Percentiles rank a stretch among this genome's conserved stretches.
phyloP scores from a whole-genome alignment of 805 yeast species.

The Wickerhamomyces mucosus region DNA sequence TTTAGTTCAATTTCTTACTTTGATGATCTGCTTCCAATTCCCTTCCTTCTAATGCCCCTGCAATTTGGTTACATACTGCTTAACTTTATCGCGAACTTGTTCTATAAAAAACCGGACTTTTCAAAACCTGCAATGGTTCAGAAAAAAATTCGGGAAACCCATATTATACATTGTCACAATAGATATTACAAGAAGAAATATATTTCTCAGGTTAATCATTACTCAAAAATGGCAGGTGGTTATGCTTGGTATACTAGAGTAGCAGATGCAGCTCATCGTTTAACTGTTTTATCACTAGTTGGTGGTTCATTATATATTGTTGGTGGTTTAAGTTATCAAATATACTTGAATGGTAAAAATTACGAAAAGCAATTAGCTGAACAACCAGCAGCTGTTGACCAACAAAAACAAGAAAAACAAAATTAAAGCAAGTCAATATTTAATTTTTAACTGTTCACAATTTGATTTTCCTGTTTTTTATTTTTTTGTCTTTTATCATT shows the following conservation, averaged over 20 bases:
- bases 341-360: constrained; percentile 42
- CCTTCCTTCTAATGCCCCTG: too few relatives aligned
- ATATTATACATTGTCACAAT: too few relatives aligned
- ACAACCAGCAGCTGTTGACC: constrained; percentile 2
- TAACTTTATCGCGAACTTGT: too few relatives aligned
- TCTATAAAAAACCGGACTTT: too few relatives aligned
- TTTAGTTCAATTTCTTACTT: too few relatives aligned
- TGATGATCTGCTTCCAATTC: too few relatives aligned
- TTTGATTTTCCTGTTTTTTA: background rate
- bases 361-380: constrained; percentile 30
- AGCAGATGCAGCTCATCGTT: constrained; percentile 63
- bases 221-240: constrained; percentile 28
- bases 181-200: too few relatives aligned
- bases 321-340: constrained; percentile 41
- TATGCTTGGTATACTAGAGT: constrained; percentile 72
- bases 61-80: too few relatives aligned
- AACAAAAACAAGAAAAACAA: background rate
- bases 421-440: background rate
- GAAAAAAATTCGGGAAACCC: too few relatives aligned
- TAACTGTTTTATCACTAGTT: constrained; percentile 56
- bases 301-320: constrained; percentile 45
- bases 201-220: too few relatives aligned
- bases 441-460: background rate
- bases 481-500: constrained; percentile 1
- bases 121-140: too few relatives aligned